Evolutionary conservation across 495 filamentous ascomycete species (phyloP).

Genomic region (Massariosphaeria phaeospora): DNA sequence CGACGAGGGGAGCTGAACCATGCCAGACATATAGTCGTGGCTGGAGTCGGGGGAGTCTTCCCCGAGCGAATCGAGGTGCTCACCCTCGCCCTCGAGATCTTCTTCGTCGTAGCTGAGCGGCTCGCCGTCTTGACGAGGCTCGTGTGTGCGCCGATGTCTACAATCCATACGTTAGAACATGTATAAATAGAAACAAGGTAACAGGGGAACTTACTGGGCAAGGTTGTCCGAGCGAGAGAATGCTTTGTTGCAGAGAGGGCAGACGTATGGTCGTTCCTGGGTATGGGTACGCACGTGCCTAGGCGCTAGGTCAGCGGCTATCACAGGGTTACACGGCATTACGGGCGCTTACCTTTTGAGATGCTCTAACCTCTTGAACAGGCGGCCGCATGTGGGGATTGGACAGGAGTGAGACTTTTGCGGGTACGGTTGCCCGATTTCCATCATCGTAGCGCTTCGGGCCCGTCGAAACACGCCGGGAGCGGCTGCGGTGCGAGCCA

Average conservation of each 20-base stretch:
- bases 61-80: slow-evolving; percentile 69
- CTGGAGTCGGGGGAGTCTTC: slow-evolving; percentile 67
- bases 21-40: slow-evolving; percentile 48
- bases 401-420: slow-evolving; percentile 97
- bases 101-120: slow-evolving; percentile 60
- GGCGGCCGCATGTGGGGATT: slow-evolving; percentile 93
- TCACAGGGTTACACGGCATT: slow-evolving; percentile 15
- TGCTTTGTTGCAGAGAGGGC: slow-evolving; percentile 94
- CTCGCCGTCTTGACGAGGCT: slow-evolving; percentile 68
- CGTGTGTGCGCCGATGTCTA: slow-evolving; percentile 94
- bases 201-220: slow-evolving; percentile 71
- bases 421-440: slow-evolving; percentile 90
- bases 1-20: no score
- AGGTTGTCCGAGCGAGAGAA: slow-evolving; percentile 98
- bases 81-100: slow-evolving; percentile 62
- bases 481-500: slow-evolving; percentile 53
- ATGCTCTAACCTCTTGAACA: slow-evolving; percentile 98
- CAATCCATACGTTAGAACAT: slow-evolving; percentile 29
- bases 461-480: slow-evolving; percentile 78
- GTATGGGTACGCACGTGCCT: slow-evolving; percentile 99
- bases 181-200: slow-evolving; percentile 22
- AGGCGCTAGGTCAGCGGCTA: slow-evolving; percentile 53
- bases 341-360: slow-evolving; percentile 80
- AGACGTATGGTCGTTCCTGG: slow-evolving; percentile 96
- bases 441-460: slow-evolving; percentile 92